These are phyloP conservation scores for Zostera marina DNA, from an alignment of 116 monocot genomes.

Conservation along the genomic window DNA sequence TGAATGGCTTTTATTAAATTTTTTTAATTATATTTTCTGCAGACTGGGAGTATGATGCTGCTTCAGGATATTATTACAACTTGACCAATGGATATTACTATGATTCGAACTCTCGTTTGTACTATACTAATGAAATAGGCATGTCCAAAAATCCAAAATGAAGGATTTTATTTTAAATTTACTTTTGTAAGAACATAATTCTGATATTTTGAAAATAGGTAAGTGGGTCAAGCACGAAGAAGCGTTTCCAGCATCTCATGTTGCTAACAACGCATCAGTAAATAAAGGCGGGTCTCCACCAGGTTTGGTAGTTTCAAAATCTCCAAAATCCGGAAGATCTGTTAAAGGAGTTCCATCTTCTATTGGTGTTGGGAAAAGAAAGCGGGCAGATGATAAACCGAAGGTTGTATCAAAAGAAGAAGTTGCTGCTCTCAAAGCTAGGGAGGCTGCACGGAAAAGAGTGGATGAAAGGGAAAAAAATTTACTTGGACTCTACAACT, in stretches of 20 bases:
- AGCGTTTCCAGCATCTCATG: conserved; percentile 27
- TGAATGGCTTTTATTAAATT: too few relatives aligned
- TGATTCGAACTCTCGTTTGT: conserved; percentile 51
- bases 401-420: conserved; percentile 73
- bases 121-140: conserved; percentile 50
- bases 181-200: neutral
- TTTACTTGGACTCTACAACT: conserved; percentile 62
- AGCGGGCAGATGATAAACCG: conserved; percentile 46
- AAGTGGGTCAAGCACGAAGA: conserved; percentile 66
- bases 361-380: conserved; percentile 64
- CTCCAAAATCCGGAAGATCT: conserved; percentile 29
- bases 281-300: conserved; percentile 33
- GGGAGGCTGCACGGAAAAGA: conserved; percentile 89
- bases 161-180: neutral
- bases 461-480: conserved; percentile 88
- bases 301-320: conserved; percentile 33
- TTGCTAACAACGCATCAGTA: neutral
- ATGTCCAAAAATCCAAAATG: neutral
- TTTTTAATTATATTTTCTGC: conserved; percentile 2
- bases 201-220: conserved; percentile 18
- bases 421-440: conserved; percentile 59
- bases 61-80: conserved; percentile 74
- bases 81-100: conserved; percentile 52
- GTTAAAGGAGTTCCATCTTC: conserved; percentile 64
- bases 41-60: conserved; percentile 71